phyloP scores from a whole-genome alignment of 495 filamentous ascomycete species.

The Penicilliopsis zonata region DNA sequence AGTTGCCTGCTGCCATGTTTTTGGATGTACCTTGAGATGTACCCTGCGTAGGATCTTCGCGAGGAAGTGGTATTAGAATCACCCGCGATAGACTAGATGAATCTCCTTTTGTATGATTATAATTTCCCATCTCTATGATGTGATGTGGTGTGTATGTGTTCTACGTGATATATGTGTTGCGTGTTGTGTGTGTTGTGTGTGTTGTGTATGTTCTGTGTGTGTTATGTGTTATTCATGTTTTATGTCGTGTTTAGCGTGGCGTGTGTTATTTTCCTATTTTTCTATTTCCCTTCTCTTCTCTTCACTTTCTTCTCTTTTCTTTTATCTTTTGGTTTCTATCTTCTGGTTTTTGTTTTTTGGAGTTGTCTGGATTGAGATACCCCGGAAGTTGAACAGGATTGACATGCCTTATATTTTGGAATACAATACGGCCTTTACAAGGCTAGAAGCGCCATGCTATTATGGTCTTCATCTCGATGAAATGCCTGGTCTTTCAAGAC shows the following conservation, averaged over 20 bases:
- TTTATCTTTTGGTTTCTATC: slow-evolving; percentile 7
- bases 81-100: slow-evolving; percentile 34
- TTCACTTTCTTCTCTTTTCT: slow-evolving; percentile 7
- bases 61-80: slow-evolving; percentile 11
- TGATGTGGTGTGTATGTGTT: slow-evolving; percentile 21
- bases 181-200: slow-evolving; percentile 17
- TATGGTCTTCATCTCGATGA: too few relatives aligned
- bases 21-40: slow-evolving; percentile 9
- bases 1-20: slow-evolving; percentile 15
- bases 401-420: too few relatives aligned
- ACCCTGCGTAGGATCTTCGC: slow-evolving; percentile 19
- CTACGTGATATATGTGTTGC: slow-evolving; percentile 15
- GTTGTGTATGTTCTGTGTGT: slow-evolving; percentile 12
- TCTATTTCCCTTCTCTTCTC: slow-evolving; percentile 9
- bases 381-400: too few relatives aligned
- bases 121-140: slow-evolving; percentile 10
- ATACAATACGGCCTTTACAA: not conserved
- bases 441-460: too few relatives aligned
- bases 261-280: slow-evolving; percentile 7
- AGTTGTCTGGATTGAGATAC: too few relatives aligned
- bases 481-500: too few relatives aligned
- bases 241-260: slow-evolving; percentile 5
- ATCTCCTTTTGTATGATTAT: slow-evolving; percentile 26
- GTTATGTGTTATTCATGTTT: slow-evolving; percentile 9
- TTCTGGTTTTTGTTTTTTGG: slow-evolving; percentile 2